Evolutionary conservation across 352 stramenopile genomes (phyloP).

Genomic region (Elongisporangium anandrum): DNA sequence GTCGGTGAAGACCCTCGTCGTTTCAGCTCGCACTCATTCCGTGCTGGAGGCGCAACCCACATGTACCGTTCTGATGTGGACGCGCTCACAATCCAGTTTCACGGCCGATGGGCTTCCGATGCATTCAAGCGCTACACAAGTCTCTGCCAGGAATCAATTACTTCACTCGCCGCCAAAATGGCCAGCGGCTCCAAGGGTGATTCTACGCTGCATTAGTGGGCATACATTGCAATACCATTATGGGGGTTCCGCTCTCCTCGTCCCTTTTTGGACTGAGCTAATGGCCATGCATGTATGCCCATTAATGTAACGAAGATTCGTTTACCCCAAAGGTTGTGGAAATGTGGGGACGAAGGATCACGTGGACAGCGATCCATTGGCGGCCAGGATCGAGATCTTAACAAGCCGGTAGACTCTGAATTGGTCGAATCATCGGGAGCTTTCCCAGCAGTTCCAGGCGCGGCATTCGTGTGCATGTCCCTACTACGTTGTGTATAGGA

Average conservation of each 20-base stretch:
- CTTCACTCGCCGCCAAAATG: slow-evolving; percentile 4
- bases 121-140: slow-evolving; percentile 18
- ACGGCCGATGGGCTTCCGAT: slow-evolving; percentile 9
- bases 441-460: too few species aligned
- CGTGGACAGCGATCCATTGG: too few species aligned
- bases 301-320: too few species aligned
- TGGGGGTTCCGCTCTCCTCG: neutral
- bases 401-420: too few species aligned
- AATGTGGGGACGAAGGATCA: too few species aligned
- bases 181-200: slow-evolving; percentile 3
- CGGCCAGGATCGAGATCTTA: too few species aligned
- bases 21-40: slow-evolving; percentile 8
- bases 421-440: too few species aligned
- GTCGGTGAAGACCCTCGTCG: neutral
- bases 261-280: too few species aligned
- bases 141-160: slow-evolving; percentile 8
- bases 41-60: slow-evolving; percentile 6
- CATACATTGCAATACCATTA: slow-evolving; percentile 5
- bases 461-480: too few species aligned
- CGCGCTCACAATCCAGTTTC: slow-evolving; percentile 9
- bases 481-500: too few species aligned
- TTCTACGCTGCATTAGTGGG: slow-evolving; percentile 8
- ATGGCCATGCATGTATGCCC: too few species aligned
- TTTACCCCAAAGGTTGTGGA: too few species aligned
- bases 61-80: slow-evolving; percentile 7